A percentile compares a stretch with the other conserved stretches of the same genome.
Conservation (phyloP, 1,284 basidiomycete species). For the Vanrija sp. region DNA sequence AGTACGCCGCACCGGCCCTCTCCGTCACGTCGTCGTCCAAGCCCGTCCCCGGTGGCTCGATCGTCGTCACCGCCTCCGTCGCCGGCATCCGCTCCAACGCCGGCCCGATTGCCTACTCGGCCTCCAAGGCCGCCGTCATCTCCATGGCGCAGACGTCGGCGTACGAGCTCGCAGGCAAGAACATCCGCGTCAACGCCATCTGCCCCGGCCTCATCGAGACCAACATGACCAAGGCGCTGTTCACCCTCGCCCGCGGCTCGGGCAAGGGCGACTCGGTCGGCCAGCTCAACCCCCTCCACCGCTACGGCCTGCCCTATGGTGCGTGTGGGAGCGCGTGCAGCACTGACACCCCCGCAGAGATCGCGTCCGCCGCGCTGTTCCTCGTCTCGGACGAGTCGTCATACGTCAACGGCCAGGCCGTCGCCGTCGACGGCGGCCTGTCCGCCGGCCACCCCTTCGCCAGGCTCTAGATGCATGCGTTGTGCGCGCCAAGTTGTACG, state of each 20-base stretch:
- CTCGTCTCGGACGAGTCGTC: constrained; percentile 86
- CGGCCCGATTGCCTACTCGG: constrained; percentile 80
- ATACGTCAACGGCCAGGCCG: constrained; percentile 86
- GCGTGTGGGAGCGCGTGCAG: constrained; percentile 1
- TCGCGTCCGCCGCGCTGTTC: constrained; percentile 79
- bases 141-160: constrained; percentile 76
- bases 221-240: constrained; percentile 71
- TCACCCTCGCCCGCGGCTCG: constrained; percentile 68
- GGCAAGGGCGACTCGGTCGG: constrained; percentile 75
- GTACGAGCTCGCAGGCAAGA: constrained; percentile 74
- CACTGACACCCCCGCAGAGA: constrained; percentile 55
- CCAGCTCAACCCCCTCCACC: constrained; percentile 75
- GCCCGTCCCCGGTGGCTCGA: constrained; percentile 67
- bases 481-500: neutral
- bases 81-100: constrained; percentile 83
- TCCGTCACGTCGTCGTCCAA: constrained; percentile 64
- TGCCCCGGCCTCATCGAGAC: constrained; percentile 85
- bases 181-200: constrained; percentile 83
- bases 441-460: constrained; percentile 66
- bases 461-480: constrained; percentile 35
- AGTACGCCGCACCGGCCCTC: constrained; percentile 81
- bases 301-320: constrained; percentile 61
- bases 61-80: constrained; percentile 85
- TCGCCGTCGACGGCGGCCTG: constrained; percentile 82
- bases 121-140: constrained; percentile 85